Base-by-base conservation (phyloP, 805 yeast genomes). In the Metschnikowia picachoensis region DNA sequence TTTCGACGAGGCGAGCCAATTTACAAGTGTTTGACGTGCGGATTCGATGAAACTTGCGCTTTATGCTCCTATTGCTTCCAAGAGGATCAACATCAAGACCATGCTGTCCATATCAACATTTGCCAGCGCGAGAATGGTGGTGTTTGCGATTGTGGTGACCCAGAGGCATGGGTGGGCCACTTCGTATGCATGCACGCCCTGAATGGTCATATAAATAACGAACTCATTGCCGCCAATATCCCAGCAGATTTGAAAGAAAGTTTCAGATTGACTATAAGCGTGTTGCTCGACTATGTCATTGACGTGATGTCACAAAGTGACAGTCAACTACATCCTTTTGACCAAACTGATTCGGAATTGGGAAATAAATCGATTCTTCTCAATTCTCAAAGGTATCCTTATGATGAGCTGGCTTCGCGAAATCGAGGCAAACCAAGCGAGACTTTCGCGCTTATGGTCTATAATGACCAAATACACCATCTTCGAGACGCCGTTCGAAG, bases 131-230 rank as follows among this genome's bases (percentile, higher is more conserved):
- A 80, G 49, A 85, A 79, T 47, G 87, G 91, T 33, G 94, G 94
- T 0, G 85, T 84, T 15, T 86, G 95, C 61, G 96, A 88, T 59
- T 88, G 96, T 62, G 96, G 96, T 4, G 96, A 89, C 58, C 79
- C 82, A 0, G 95, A 87, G 58, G 95, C 95, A 0, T 89, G 95
- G 90, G 75, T 70, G 4, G 63, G 62, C 13, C 64, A 72, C 1
- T 67, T 80, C 36, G 58, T 67, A 12, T 88, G 96, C 60, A 70
- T 71, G 28, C 43, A 30, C 41, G 52, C 53, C 10, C 15, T 58
- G 52, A 62, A 55, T 6, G 60, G 60, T 3, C 58, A 53, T 6
- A 49, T 59, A 8, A 49, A 31, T 30, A 37, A 35, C 8, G 38
- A 30, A 15, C 16, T 37, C 20, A 44, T 34, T 13, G 32, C 34